Percentiles rank a stretch among this genome's conserved stretches.
These are phyloP conservation scores for Daldinia decipiens DNA, from an alignment of 495 filamentous ascomycete species.

Conservation along the genomic window DNA sequence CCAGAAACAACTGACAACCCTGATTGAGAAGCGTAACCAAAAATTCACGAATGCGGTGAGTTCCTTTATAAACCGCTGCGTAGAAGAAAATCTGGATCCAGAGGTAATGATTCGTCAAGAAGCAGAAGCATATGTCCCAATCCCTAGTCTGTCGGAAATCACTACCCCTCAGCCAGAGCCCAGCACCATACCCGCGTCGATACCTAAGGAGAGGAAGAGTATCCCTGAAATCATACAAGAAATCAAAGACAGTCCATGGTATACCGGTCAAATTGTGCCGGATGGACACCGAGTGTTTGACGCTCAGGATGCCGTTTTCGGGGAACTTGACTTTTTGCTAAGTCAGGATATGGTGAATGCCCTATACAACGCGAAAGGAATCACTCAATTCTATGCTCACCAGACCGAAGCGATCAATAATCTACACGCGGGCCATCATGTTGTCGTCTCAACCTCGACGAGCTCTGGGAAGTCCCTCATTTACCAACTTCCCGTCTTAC, in stretches of 20 bases:
- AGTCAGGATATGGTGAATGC: constrained; percentile 95
- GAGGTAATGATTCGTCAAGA: constrained; percentile 68
- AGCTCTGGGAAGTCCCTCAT: constrained; percentile 97
- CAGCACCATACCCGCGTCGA: constrained; percentile 67
- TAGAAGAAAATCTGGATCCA: constrained; percentile 72
- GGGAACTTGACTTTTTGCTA: constrained; percentile 84
- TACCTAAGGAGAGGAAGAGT: constrained; percentile 83
- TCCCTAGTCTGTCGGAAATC: constrained; percentile 43
- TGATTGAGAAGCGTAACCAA: constrained; percentile 91
- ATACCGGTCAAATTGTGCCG: constrained; percentile 91
- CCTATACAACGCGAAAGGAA: constrained; percentile 86
- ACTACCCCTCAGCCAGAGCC: constrained; percentile 46
- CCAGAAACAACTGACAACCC: constrained; percentile 86
- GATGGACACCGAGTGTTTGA: constrained; percentile 95
- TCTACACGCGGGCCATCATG: constrained; percentile 82
- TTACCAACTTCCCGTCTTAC: constrained; percentile 93
- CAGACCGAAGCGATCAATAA: constrained; percentile 96
- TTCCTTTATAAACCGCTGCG: constrained; percentile 78
- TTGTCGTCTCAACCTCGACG: constrained; percentile 94
- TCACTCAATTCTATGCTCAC: constrained; percentile 90
- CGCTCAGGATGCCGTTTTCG: constrained; percentile 82
- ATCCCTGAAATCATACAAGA: constrained; percentile 88
- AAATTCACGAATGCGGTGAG: constrained; percentile 86
- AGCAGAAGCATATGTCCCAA: constrained; percentile 61
- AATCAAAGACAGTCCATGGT: constrained; percentile 84